Evolutionary conservation across 768 basidiomycete species (phyloP).

Genomic region (Amanita rimosa): DNA sequence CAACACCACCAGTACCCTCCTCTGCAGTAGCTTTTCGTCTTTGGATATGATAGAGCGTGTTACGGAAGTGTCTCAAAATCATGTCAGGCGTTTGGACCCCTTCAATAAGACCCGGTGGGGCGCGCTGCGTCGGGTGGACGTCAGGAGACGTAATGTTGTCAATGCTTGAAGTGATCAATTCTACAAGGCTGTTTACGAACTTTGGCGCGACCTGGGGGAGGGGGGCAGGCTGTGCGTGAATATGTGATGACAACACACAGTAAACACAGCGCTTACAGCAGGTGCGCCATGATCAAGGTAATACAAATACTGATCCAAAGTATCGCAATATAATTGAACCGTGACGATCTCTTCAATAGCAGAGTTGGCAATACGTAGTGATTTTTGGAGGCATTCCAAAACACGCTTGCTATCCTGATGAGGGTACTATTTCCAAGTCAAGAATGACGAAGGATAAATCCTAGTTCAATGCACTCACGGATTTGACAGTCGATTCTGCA

Average conservation of each 20-base stretch:
- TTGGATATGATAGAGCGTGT: conserved; percentile 78
- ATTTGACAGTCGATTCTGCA: conserved; percentile 31
- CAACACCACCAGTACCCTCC: conserved; percentile 26
- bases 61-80: conserved; percentile 89
- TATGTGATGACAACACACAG: neutral
- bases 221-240: neutral
- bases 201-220: conserved; percentile 75
- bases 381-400: conserved; percentile 94
- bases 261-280: conserved; percentile 48
- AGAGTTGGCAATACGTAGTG: conserved; percentile 90
- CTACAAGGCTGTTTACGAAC: conserved; percentile 93
- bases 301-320: conserved; percentile 91
- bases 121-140: conserved; percentile 80
- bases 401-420: conserved; percentile 96
- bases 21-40: conserved; percentile 48
- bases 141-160: conserved; percentile 84
- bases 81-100: conserved; percentile 89
- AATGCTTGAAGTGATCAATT: conserved; percentile 89
- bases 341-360: conserved; percentile 96
- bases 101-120: conserved; percentile 83
- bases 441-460: neutral
- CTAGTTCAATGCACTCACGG: conserved; percentile 30
- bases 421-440: conserved; percentile 41
- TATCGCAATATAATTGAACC: conserved; percentile 92
- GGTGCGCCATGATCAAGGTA: conserved; percentile 91